A percentile compares a stretch with the other conserved stretches of the same genome.
These are phyloP conservation scores for Tremellales sp. DNA, from an alignment of 1,284 basidiomycete species.

Conservation along the genomic window DNA sequence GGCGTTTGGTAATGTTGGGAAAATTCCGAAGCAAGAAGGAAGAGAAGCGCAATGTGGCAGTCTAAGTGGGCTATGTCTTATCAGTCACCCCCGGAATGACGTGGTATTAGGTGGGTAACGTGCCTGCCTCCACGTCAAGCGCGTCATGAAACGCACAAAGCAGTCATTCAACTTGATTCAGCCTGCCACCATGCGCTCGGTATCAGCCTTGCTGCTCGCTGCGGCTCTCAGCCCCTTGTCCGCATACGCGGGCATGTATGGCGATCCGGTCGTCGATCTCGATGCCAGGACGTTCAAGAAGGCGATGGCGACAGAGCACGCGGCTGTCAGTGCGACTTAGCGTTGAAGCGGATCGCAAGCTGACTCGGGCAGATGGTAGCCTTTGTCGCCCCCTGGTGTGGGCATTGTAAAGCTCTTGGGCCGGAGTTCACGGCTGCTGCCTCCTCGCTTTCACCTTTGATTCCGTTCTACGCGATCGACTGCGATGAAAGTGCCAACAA, in stretches of 20 bases:
- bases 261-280: constrained; percentile 68
- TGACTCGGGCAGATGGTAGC: constrained; percentile 58
- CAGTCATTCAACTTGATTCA: too few relatives aligned
- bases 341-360: background rate
- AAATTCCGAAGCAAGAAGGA: background rate
- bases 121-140: constrained; percentile 1
- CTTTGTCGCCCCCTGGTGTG: constrained; percentile 77
- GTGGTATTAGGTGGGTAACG: background rate
- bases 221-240: constrained; percentile 46
- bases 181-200: constrained; percentile 9
- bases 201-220: constrained; percentile 28
- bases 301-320: constrained; percentile 72
- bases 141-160: too few relatives aligned
- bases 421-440: constrained; percentile 85
- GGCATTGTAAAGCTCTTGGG: constrained; percentile 79
- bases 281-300: constrained; percentile 68
- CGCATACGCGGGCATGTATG: constrained; percentile 69
- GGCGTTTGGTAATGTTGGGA: background rate
- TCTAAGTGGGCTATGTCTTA: too few relatives aligned
- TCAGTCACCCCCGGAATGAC: background rate
- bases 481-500: constrained; percentile 84
- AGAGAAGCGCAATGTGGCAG: too few relatives aligned
- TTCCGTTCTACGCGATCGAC: constrained; percentile 85
- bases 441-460: constrained; percentile 68
- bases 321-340: constrained; percentile 25